These are phyloP conservation scores for Talaromyces sp. DNA, from an alignment of 2,329 filamentous ascomycete genomes.

Conservation along the genomic window DNA sequence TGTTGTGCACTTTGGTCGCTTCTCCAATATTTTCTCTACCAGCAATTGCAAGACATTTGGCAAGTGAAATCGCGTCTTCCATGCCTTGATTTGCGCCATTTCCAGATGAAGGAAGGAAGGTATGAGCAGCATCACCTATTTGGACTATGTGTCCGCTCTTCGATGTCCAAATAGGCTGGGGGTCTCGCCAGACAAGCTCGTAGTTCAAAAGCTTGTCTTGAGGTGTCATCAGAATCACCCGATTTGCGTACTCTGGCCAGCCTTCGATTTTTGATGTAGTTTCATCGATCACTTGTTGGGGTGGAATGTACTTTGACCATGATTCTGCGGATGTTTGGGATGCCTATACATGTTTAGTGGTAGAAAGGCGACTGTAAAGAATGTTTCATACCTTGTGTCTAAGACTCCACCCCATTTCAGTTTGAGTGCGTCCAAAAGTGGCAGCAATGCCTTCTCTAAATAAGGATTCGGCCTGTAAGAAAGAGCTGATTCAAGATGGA, in stretches of 20 bases:
- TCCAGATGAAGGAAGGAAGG: conserved; percentile 11
- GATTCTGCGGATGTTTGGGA: conserved; percentile 13
- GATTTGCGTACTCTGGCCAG: conserved; percentile 18
- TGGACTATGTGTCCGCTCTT: conserved; percentile 21
- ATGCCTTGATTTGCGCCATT: conserved; percentile 14
- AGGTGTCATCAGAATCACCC: conserved; percentile 17
- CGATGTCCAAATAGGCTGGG: conserved; percentile 13
- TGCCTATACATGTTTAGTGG: conserved; percentile 3
- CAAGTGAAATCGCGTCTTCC: conserved; percentile 15
- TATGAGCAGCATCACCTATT: conserved; percentile 14
- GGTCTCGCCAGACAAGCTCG: conserved; percentile 16
- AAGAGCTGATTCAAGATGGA: not conserved
- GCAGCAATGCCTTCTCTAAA: not conserved
- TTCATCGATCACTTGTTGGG: conserved; percentile 18
- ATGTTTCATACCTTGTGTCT: conserved; percentile 1
- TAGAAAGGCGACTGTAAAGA: not conserved
- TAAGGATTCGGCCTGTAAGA: not conserved
- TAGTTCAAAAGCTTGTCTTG: conserved; percentile 15
- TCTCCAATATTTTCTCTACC: conserved; percentile 8
- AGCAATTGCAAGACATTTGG: conserved; percentile 10
- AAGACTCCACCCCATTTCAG: conserved; percentile 8
- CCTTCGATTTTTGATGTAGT: conserved; percentile 17
- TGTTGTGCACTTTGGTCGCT: conserved; percentile 15
- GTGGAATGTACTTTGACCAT: conserved; percentile 18
- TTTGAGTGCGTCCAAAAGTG: not conserved